phyloP scores from a whole-genome alignment of 306 rosid genomes.

The Biancaea sappan region DNA sequence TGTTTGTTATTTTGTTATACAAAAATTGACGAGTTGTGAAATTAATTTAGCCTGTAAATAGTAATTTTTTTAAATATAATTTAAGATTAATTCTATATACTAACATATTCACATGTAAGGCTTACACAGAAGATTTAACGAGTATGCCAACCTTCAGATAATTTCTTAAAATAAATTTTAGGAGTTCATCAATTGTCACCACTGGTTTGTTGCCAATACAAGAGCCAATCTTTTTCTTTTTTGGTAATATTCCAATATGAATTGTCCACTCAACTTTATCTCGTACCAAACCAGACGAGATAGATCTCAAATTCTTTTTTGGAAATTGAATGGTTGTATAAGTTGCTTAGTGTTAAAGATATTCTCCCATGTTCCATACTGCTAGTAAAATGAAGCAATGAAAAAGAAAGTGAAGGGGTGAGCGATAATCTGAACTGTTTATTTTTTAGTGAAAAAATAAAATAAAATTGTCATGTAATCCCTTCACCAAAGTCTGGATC shows the following conservation, averaged over 20 bases:
- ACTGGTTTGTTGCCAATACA: background rate
- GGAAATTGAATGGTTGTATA: background rate
- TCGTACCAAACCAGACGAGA: conserved; percentile 8
- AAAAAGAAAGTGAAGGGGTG: too few species aligned
- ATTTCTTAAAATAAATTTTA: background rate
- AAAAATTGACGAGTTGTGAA: too few species aligned
- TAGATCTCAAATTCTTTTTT: too few species aligned
- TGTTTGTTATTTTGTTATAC: too few species aligned
- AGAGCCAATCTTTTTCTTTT: background rate
- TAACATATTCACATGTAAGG: too few species aligned
- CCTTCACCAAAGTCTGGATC: too few species aligned
- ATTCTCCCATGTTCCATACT: background rate
- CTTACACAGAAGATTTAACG: background rate
- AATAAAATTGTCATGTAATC: background rate
- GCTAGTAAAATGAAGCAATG: background rate
- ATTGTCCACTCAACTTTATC: conserved; percentile 33
- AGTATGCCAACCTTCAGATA: background rate
- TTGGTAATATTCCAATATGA: conserved; percentile 30
- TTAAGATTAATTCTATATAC: too few species aligned
- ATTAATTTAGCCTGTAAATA: too few species aligned
- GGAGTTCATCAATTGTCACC: background rate
- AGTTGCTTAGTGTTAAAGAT: background rate
- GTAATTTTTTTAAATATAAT: too few species aligned
- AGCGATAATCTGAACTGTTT: too few species aligned
- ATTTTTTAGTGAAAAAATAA: background rate